Conservation (phyloP, 805 yeast species). For the Candida broadrunensis region DNA sequence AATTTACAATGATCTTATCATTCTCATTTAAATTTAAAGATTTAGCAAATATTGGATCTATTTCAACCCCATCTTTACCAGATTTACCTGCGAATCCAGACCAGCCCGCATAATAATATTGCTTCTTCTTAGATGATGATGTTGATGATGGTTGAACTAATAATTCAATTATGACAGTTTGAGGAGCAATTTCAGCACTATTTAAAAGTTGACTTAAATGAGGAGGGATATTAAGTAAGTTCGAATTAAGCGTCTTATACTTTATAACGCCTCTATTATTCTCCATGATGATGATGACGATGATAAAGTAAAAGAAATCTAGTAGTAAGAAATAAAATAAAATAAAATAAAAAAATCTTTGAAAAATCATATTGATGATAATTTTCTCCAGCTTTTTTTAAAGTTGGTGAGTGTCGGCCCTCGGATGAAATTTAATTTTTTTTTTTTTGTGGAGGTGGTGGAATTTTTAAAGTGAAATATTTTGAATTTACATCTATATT, state of each 20-base stretch:
- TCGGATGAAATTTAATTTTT: too few species aligned
- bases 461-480: too few species aligned
- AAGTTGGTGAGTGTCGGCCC: too few species aligned
- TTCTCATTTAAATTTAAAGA: conserved; percentile 45
- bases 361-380: too few species aligned
- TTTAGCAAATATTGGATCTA: conserved; percentile 67
- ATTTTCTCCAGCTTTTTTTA: too few species aligned
- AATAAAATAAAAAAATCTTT: too few species aligned
- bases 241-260: conserved; percentile 38
- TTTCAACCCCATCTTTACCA: conserved; percentile 41
- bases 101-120: conserved; percentile 56
- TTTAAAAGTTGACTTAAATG: conserved; percentile 43
- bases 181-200: conserved; percentile 53
- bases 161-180: conserved; percentile 53
- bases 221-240: conserved; percentile 55
- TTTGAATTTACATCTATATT: too few species aligned
- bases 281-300: conserved; percentile 30
- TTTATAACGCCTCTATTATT: conserved; percentile 26
- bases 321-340: too few species aligned
- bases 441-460: too few species aligned
- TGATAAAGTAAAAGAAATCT: too few species aligned
- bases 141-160: conserved; percentile 15
- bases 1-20: conserved; percentile 33
- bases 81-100: conserved; percentile 48
- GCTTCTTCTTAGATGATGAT: conserved; percentile 13